Percentiles rank a stretch among this genome's conserved stretches.
Conservation (phyloP, 768 basidiomycete species). For the Xerocomus brunneocitrinus region DNA sequence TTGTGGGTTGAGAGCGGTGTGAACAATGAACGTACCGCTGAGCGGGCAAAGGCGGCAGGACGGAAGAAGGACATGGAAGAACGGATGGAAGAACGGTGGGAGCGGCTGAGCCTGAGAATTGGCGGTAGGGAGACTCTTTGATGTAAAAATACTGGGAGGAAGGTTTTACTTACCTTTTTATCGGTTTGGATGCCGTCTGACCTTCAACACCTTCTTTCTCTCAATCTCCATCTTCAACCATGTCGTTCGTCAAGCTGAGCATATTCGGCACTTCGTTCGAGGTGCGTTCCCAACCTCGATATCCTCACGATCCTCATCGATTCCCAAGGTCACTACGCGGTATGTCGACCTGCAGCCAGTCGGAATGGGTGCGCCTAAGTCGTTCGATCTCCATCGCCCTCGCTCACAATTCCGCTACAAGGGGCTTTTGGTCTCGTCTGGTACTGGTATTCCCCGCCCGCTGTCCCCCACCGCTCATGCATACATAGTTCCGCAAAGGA, state of each 20-base stretch:
- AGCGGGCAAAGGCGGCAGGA: slow-evolving; percentile 37
- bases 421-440: slow-evolving; percentile 98
- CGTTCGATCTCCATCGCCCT: slow-evolving; percentile 2
- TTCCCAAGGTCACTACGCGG: slow-evolving; percentile 82
- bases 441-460: slow-evolving; percentile 38
- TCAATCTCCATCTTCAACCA: slow-evolving; percentile 25
- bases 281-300: slow-evolving; percentile 41
- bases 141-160: slow-evolving; percentile 11
- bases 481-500: slow-evolving; percentile 80
- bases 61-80: slow-evolving; percentile 43
- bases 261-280: slow-evolving; percentile 99
- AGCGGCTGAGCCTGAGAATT: slow-evolving; percentile 13
- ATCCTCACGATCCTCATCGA: slow-evolving; percentile 14
- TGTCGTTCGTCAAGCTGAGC: slow-evolving; percentile 97
- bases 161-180: slow-evolving; percentile 14
- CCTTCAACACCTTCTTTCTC: slow-evolving; percentile 14
- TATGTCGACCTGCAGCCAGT: slow-evolving; percentile 99
- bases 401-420: slow-evolving; percentile 17
- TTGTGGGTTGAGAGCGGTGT: background rate
- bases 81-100: background rate
- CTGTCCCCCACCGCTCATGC: slow-evolving; percentile 9
- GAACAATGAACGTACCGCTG: slow-evolving; percentile 30
- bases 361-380: slow-evolving; percentile 80
- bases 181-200: slow-evolving; percentile 11
- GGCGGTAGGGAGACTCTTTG: background rate